Base-by-base conservation (phyloP, 2,329 filamentous ascomycete genomes). In the Cyphellophora attinorum region DNA sequence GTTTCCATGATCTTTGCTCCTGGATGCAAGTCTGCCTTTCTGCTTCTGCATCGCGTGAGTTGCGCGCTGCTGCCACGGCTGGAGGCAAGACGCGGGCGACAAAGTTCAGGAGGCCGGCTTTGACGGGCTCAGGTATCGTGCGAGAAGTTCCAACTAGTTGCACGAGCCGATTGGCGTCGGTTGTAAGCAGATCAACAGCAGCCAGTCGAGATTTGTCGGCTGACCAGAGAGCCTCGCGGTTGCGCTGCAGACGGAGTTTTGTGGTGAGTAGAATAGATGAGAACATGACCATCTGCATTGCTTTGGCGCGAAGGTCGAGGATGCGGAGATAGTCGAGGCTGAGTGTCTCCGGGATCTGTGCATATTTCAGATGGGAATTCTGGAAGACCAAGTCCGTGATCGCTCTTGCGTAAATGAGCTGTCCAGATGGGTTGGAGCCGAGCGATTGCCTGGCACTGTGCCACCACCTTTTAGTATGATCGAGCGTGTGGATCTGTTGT, bases 241-340 rank as follows among this genome's bases (percentile, higher is more conserved):
- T 76, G 5, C 76, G 72, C 48, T 76, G 76, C 19, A 80, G 66
- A 3, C 79, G 58, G 39, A 78, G 79, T 58, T 80, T 80, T 6
- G 75, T 74, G 0, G 73, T 79, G 21, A 80, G 60, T 3, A 80
- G 58, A 34, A 79, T 74, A 5, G 74, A 70, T 17, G 73, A 73
- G 17, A 76, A 71, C 10, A 73, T 72, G 2, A 73, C 68, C 40
- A 79, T 70, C 35, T 72, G 66, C 38, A 76, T 64, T 1, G 66
- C 64, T 27, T 68, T 65, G 34, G 65, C 61, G 33, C 74, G 68
- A 29, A 77, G 60, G 23, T 61, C 60, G 10, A 61, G 59, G 13
- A 79, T 57, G 17, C 76, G 68, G 8, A 62, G 56, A 19, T 60
- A 54, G 45, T 80, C 76, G 4, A 79, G 61, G 17, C 64, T 58